These are phyloP conservation scores for Excoecaria agallocha DNA, from an alignment of 345 rosid species.

Conservation along the genomic window DNA sequence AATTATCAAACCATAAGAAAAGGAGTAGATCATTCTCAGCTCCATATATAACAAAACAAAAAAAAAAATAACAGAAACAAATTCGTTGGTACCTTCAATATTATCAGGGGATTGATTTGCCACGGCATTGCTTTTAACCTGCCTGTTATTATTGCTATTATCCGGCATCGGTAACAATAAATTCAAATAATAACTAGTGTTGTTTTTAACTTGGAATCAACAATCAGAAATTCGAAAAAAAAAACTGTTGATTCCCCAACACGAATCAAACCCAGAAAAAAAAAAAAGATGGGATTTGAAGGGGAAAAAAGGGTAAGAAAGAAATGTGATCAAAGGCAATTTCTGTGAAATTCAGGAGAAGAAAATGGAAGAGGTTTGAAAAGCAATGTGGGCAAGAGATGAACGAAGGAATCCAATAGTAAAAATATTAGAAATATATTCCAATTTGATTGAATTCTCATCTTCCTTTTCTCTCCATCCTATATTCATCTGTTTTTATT, in stretches of 20 bases:
- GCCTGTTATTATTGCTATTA: conserved; percentile 37
- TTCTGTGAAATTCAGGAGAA: neutral
- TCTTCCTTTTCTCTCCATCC: conserved; percentile 18
- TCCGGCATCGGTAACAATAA: conserved; percentile 58
- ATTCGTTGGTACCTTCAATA: conserved; percentile 50
- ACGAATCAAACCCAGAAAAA: neutral
- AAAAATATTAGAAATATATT: conserved; percentile 4
- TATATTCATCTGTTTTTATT: neutral
- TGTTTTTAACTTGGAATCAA: neutral
- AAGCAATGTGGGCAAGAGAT: conserved; percentile 7
- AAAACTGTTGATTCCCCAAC: neutral
- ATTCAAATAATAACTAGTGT: neutral
- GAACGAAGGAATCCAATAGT: conserved; percentile 9
- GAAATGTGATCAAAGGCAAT: conserved; percentile 7
- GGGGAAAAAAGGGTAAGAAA: neutral
- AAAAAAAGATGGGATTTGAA: neutral
- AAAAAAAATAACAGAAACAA: neutral
- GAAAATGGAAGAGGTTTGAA: neutral
- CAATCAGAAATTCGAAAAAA: neutral
- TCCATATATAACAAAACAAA: neutral
- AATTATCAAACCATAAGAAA: neutral
- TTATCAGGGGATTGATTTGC: conserved; percentile 57
- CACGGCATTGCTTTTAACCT: conserved; percentile 56
- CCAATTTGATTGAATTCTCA: conserved; percentile 24
- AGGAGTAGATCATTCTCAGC: conserved; percentile 27